Base-by-base conservation (phyloP, 306 rosid genomes). In the Corylus americana region DNA sequence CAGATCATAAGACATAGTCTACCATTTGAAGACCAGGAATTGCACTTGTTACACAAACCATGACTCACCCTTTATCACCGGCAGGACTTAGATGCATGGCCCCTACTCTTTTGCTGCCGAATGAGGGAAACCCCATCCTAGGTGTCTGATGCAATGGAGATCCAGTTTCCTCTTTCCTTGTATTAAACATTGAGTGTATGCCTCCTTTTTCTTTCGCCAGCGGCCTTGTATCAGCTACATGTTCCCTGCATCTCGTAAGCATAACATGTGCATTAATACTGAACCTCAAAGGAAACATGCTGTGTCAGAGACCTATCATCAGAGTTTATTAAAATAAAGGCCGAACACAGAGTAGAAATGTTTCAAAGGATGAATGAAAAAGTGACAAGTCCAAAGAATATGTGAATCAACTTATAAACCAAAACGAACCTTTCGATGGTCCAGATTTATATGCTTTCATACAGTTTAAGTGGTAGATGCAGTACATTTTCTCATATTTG, bases 221-320 rank as follows among this genome's bases (percentile, higher is more conserved):
- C 22, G 35, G 77, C 81, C 62, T 42, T 77, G 82, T 76, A 76
- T 82, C 83, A 75, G 51, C 55, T 45, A 55, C 11, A 57, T 73
- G 76, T 74, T 88, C 85, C 78, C 94, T 87, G 87, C 86, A 85
- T 83, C 75, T 83, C 75, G 53, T 73, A 81, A 74, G 71, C 63
- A 68, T 69, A 76, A 74, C 74, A 44, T 18, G 61, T 70, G 50
- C 74, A 47, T 74, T 55, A 64, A 12, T 35, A 53, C 51, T 35
- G 61, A 61, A 70, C 42, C 50, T 82, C 48, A 61, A 25, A 25
- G 20, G 66, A 16, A 55, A 76, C 51, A 53, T 11, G 76, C 44
- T 39, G 57, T 31, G 14, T 59, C 49, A 17, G 35, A 53, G 44
- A 17, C 20, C 47, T 10, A n/a, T 18, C 71, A 67, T 67, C 35